These are phyloP conservation scores for Inosperma sp. DNA, from an alignment of 768 basidiomycete species.

Conservation along the genomic window DNA sequence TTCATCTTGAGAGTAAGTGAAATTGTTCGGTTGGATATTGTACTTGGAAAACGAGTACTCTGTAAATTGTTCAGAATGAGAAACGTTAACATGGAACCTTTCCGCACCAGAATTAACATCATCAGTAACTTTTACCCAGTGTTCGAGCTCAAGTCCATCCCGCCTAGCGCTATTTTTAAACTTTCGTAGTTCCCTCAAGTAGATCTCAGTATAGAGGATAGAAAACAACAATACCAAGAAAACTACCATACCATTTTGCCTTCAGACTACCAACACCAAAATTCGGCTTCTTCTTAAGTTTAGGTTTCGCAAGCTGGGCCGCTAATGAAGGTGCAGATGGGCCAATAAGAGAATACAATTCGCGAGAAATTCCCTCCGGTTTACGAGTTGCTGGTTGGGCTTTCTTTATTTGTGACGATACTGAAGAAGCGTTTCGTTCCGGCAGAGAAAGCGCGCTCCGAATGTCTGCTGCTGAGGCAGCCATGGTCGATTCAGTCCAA, in stretches of 20 bases:
- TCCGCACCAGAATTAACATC: constrained; percentile 53
- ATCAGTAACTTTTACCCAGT: constrained; percentile 73
- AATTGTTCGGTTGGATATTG: constrained; percentile 59
- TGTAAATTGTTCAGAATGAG: constrained; percentile 23
- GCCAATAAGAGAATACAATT: constrained; percentile 94
- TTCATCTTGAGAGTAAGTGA: constrained; percentile 81
- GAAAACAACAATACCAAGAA: background rate
- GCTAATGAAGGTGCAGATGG: constrained; percentile 84
- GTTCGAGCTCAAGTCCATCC: constrained; percentile 65
- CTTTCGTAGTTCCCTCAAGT: constrained; percentile 63
- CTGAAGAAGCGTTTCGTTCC: constrained; percentile 36
- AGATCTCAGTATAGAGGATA: background rate
- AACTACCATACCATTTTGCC: constrained; percentile 61
- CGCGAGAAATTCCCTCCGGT: constrained; percentile 88
- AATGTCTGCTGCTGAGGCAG: constrained; percentile 73
- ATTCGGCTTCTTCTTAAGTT: constrained; percentile 83
- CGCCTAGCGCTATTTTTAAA: constrained; percentile 72
- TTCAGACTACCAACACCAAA: constrained; percentile 49
- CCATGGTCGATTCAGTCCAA: constrained; percentile 41
- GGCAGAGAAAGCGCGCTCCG: constrained; percentile 77
- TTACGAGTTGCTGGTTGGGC: constrained; percentile 46
- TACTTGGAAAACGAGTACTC: constrained; percentile 84
- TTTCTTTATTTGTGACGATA: constrained; percentile 49
- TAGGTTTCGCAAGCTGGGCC: constrained; percentile 73
- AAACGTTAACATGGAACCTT: background rate